These are phyloP conservation scores for Candida methanosorbosa DNA, from an alignment of 805 yeast species.

Conservation along the genomic window DNA sequence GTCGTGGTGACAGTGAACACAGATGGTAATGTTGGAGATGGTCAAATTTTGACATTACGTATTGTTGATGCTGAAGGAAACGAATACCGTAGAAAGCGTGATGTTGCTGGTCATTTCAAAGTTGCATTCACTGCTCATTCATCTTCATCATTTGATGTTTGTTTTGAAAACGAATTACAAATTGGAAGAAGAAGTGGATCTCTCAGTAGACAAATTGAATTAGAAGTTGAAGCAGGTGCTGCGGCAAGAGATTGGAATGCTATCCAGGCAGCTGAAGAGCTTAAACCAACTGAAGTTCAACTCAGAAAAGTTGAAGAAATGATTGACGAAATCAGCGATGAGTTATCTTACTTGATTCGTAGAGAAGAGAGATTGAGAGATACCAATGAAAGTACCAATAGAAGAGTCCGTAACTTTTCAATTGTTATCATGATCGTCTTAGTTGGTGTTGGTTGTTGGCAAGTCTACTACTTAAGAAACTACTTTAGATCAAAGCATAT, in stretches of 20 bases:
- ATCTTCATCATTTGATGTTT: slow-evolving; percentile 81
- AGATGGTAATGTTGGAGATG: slow-evolving; percentile 75
- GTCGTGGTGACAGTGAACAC: slow-evolving; percentile 80
- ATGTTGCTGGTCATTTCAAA: slow-evolving; percentile 61
- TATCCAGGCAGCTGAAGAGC: slow-evolving; percentile 83
- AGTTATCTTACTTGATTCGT: slow-evolving; percentile 71
- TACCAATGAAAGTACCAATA: slow-evolving; percentile 93
- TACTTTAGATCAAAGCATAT: slow-evolving; percentile 86
- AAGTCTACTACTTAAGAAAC: slow-evolving; percentile 82
- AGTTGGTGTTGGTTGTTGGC: slow-evolving; percentile 83
- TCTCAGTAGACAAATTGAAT: slow-evolving; percentile 63
- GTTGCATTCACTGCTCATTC: slow-evolving; percentile 82
- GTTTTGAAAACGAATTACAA: slow-evolving; percentile 63
- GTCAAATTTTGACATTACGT: slow-evolving; percentile 63
- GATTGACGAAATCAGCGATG: slow-evolving; percentile 71
- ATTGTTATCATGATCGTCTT: slow-evolving; percentile 58
- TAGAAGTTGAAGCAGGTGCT: slow-evolving; percentile 92
- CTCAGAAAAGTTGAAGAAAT: slow-evolving; percentile 80
- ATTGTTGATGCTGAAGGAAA: slow-evolving; percentile 78
- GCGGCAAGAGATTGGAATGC: slow-evolving; percentile 98
- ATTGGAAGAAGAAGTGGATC: slow-evolving; percentile 32
- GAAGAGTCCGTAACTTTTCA: slow-evolving; percentile 86
- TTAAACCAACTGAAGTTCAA: slow-evolving; percentile 88
- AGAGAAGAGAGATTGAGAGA: slow-evolving; percentile 94
- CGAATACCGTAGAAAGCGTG: slow-evolving; percentile 71